These are phyloP conservation scores for Trichoderma hamatum DNA, from an alignment of 2,329 filamentous ascomycete genomes.

Conservation along the genomic window DNA sequence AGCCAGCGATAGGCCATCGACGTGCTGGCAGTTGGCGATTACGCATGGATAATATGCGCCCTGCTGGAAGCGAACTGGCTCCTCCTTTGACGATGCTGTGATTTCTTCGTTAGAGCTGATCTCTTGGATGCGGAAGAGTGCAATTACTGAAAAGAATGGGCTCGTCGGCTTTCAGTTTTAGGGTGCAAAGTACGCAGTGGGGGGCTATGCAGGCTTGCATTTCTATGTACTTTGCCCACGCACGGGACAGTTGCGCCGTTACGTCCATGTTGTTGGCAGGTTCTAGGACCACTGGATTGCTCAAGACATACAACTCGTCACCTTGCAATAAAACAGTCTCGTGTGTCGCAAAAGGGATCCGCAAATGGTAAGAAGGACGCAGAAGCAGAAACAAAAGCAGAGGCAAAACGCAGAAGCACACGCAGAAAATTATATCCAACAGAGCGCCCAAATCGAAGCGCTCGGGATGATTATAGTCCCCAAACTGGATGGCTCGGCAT, in stretches of 20 bases:
- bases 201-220: not conserved
- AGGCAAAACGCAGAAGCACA: too few species aligned
- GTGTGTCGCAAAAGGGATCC: not conserved
- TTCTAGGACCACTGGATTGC: not conserved
- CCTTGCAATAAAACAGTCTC: not conserved
- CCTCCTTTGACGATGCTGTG: not conserved
- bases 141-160: not conserved
- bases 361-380: not conserved
- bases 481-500: too few species aligned
- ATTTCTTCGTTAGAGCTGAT: not conserved
- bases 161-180: not conserved
- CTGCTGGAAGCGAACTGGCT: not conserved
- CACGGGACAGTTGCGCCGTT: not conserved
- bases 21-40: not conserved
- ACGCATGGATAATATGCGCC: not conserved
- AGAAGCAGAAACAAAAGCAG: too few species aligned
- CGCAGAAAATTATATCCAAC: not conserved
- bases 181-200: not conserved
- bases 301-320: not conserved
- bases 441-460: not conserved
- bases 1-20: not conserved
- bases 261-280: not conserved
- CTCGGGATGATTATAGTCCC: not conserved
- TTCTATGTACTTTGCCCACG: not conserved
- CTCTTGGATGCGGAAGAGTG: not conserved